Conservation (phyloP, 306 rosid species). For the Erythrophleum fordii region DNA sequence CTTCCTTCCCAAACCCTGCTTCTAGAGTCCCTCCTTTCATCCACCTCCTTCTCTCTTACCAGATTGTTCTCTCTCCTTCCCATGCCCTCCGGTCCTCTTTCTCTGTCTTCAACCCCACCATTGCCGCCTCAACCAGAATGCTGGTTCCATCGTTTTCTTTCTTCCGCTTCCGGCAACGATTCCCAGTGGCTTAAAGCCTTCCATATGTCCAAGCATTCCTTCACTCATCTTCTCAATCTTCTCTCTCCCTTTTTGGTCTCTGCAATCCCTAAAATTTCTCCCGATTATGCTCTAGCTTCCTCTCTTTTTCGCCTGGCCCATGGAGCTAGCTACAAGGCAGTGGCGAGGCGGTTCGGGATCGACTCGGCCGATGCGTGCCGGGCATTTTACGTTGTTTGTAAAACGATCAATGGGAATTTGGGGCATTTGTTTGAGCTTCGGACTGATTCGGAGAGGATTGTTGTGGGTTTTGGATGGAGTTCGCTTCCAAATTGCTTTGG, state of each 20-base stretch:
- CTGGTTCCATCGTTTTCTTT: conserved; percentile 78
- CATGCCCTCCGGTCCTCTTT: conserved; percentile 11
- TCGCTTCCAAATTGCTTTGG: conserved; percentile 86
- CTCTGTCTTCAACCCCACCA: conserved; percentile 35
- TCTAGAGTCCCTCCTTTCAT: conserved; percentile 57
- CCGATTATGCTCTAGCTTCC: conserved; percentile 65
- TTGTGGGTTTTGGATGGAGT: conserved; percentile 64
- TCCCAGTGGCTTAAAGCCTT: conserved; percentile 62
- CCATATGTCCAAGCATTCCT: conserved; percentile 69
- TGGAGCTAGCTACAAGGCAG: conserved; percentile 62
- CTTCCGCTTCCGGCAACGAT: conserved; percentile 45
- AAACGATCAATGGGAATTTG: conserved; percentile 50
- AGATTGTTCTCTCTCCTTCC: conserved; percentile 35
- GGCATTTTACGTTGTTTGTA: conserved; percentile 62
- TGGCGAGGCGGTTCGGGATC: conserved; percentile 65
- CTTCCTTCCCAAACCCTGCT: conserved; percentile 62
- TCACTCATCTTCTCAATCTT: conserved; percentile 60
- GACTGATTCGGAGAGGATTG: conserved; percentile 48
- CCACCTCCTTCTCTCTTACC: conserved; percentile 48
- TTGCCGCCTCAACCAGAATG: conserved; percentile 26
- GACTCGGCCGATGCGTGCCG: conserved; percentile 60
- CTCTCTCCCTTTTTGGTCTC: conserved; percentile 48
- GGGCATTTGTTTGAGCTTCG: conserved; percentile 69
- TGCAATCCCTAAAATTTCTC: conserved; percentile 45
- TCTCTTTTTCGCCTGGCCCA: conserved; percentile 78